A percentile compares a stretch with the other conserved stretches of the same genome.
Evolutionary conservation across 2,329 filamentous ascomycete genomes (phyloP).

Genomic region (Colletotrichum siamense): DNA sequence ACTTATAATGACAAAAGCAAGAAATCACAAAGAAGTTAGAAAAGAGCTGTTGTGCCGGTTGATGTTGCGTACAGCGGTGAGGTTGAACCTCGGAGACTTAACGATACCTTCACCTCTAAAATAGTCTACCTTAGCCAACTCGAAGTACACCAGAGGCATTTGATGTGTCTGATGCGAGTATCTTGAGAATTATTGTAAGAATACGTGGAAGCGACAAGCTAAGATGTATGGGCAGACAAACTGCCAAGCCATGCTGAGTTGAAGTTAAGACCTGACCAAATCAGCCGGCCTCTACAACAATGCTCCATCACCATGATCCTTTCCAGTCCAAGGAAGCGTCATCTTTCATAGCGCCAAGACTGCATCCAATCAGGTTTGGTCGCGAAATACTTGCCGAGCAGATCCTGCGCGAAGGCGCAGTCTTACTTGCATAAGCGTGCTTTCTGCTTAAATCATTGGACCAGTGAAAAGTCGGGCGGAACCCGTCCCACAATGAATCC

Average conservation of each 20-base stretch:
- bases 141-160: no score
- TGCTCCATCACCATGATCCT: neutral
- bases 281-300: neutral
- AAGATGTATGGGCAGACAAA: neutral
- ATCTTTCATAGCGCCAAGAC: neutral
- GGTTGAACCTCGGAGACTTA: no score
- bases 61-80: no score
- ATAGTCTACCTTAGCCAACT: no score
- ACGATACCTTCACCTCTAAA: rapidly evolving
- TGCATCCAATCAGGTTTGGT: neutral
- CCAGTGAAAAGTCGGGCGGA: neutral
- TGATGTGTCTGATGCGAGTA: no score
- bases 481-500: neutral
- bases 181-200: no score
- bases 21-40: no score
- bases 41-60: no score
- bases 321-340: neutral
- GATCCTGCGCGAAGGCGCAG: neutral
- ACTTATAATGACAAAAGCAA: no score
- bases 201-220: neutral
- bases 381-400: neutral
- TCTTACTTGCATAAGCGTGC: neutral
- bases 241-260: neutral
- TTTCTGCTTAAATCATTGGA: neutral
- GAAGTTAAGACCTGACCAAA: neutral